phyloP scores from a whole-genome alignment of 2,329 filamentous ascomycete genomes.

The Catunica adiposa region DNA sequence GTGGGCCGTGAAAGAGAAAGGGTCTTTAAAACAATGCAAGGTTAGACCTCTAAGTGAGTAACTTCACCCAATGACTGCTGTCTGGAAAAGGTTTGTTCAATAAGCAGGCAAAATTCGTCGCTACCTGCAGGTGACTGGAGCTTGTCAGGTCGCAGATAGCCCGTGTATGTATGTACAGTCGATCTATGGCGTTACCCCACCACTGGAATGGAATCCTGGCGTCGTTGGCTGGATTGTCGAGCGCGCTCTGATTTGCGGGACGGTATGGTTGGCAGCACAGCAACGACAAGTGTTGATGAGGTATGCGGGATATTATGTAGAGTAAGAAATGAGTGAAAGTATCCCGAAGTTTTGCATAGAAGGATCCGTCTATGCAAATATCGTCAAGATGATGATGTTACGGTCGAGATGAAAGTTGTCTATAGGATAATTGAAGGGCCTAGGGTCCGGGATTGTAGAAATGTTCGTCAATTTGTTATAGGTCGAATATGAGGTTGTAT shows the following conservation, averaged over 20 bases:
- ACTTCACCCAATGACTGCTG: too few species aligned
- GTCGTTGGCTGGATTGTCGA: background rate
- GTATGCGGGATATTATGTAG: too few species aligned
- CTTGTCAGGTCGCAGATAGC: background rate
- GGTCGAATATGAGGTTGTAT: too few species aligned
- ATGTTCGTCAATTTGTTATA: too few species aligned
- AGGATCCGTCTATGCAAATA: too few species aligned
- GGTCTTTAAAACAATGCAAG: background rate
- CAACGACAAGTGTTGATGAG: too few species aligned
- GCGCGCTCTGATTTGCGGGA: background rate
- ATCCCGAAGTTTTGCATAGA: too few species aligned
- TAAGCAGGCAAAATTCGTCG: slow-evolving; percentile 3
- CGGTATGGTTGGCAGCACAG: background rate
- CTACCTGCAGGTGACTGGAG: background rate
- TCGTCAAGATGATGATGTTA: too few species aligned
- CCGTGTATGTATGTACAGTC: background rate
- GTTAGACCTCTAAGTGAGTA: background rate
- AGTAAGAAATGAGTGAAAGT: too few species aligned
- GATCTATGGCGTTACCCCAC: slow-evolving; percentile 8
- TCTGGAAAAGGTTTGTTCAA: background rate
- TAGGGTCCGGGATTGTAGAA: too few species aligned
- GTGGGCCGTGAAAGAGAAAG: background rate
- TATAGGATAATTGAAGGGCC: too few species aligned
- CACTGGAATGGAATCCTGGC: background rate
- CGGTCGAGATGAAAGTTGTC: too few species aligned